Conservation (phyloP, 371 early-diverging fungal genomes). For the Rhizopus arrhizus region DNA sequence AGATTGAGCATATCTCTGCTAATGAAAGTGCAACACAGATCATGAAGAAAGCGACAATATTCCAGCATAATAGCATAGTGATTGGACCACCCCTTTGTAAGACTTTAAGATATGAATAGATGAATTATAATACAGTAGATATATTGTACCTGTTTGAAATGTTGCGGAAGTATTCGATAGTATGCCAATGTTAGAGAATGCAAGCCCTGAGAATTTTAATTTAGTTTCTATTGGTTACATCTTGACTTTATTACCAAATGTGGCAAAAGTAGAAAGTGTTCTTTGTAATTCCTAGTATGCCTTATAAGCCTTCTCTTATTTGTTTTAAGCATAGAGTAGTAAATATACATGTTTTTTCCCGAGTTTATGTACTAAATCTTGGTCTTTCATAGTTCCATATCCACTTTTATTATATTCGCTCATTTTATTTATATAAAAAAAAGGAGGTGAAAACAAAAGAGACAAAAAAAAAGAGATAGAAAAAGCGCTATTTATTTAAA, state of each 20-base stretch:
- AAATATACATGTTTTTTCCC: too few relatives aligned
- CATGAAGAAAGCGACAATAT: constrained; percentile 63
- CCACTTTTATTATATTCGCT: too few relatives aligned
- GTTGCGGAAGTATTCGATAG: constrained; percentile 49
- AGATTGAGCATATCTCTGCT: constrained; percentile 75
- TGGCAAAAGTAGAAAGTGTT: constrained; percentile 42
- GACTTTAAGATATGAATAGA: constrained; percentile 20
- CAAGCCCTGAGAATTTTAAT: constrained; percentile 28
- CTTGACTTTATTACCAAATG: constrained; percentile 36
- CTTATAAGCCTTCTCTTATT: too few relatives aligned
- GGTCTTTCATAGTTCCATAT: too few relatives aligned
- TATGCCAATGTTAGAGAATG: constrained; percentile 53
- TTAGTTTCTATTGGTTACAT: not conserved
- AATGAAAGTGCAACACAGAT: constrained; percentile 64
- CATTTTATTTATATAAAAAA: too few relatives aligned
- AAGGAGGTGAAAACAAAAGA: too few relatives aligned
- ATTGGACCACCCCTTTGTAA: constrained; percentile 49
- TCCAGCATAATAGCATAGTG: constrained; percentile 57
- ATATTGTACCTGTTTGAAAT: constrained; percentile 44
- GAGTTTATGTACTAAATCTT: too few relatives aligned
- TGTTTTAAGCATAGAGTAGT: too few relatives aligned
- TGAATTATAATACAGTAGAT: not conserved
- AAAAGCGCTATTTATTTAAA: too few relatives aligned
- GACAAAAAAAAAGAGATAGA: too few relatives aligned
- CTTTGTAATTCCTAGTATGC: constrained; percentile 37